A percentile compares a stretch with the other conserved stretches of the same genome.
Conservation (phyloP, 371 early-diverging fungal species). For the Rhizopus arrhizus region DNA sequence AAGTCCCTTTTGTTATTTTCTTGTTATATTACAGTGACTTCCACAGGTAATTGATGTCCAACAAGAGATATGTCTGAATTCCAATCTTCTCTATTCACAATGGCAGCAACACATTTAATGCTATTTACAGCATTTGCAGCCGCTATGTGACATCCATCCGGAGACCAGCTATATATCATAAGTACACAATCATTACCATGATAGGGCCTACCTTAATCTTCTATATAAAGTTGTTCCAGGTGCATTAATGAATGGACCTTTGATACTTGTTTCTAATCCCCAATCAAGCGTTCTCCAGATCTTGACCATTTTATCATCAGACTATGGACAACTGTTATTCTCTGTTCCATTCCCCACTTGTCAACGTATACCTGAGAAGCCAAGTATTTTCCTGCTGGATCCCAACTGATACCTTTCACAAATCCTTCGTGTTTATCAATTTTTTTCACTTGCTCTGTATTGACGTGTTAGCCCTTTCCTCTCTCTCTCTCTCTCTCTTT, state of each 20-base stretch:
- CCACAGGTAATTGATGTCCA: conserved; percentile 89
- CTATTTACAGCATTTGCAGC: conserved; percentile 91
- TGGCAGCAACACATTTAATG: conserved; percentile 78
- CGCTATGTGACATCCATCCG: conserved; percentile 88
- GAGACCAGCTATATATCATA: conserved; percentile 80
- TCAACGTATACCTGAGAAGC: conserved; percentile 78
- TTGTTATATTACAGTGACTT: conserved; percentile 75
- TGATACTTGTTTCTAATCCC: conserved; percentile 73
- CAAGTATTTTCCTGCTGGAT: conserved; percentile 92
- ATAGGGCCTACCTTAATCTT: conserved; percentile 69
- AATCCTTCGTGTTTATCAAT: conserved; percentile 83
- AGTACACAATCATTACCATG: not conserved
- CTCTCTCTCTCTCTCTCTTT: conserved; percentile 66
- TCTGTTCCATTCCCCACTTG: not conserved
- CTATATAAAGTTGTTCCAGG: conserved; percentile 87
- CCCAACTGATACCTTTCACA: conserved; percentile 96
- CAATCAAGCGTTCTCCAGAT: conserved; percentile 91
- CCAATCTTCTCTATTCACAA: conserved; percentile 83
- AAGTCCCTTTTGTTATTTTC: too few relatives aligned
- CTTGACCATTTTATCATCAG: conserved; percentile 88
- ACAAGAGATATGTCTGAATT: conserved; percentile 79
- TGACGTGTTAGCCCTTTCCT: conserved; percentile 51
- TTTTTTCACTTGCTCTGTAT: conserved; percentile 59
- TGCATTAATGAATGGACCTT: conserved; percentile 76
- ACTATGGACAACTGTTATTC: conserved; percentile 41